Conservation (phyloP, 2,329 filamentous ascomycete genomes). For the Metarhizium robertsii region DNA sequence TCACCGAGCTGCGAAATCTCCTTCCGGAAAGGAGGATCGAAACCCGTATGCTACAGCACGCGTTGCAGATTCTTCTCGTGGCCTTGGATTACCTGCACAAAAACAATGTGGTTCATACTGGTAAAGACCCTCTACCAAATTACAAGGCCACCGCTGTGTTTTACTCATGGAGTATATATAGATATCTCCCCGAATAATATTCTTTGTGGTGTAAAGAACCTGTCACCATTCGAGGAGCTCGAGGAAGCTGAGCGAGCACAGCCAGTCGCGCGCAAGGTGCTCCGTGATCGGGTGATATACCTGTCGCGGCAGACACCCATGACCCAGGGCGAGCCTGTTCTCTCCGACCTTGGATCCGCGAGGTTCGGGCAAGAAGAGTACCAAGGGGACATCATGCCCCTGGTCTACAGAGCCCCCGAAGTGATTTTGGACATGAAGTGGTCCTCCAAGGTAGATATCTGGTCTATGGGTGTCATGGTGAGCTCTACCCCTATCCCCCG, state of each 20-base stretch:
- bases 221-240: background rate
- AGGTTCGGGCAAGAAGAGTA: background rate
- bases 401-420: conserved; percentile 17
- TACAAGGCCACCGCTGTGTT: too few relatives aligned
- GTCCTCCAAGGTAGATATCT: conserved; percentile 15
- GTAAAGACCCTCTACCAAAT: background rate
- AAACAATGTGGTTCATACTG: conserved; percentile 33
- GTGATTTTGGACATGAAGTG: conserved; percentile 13
- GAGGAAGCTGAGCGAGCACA: background rate
- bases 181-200: conserved; percentile 39
- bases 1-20: conserved; percentile 27
- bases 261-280: background rate
- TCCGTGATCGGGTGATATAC: background rate
- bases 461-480: conserved; percentile 14
- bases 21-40: conserved; percentile 29
- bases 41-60: conserved; percentile 20
- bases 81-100: conserved; percentile 36
- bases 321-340: conserved; percentile 1
- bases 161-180: conserved; percentile 4
- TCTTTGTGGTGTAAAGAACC: conserved; percentile 29
- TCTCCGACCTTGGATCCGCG: background rate
- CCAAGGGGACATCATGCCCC: conserved; percentile 12
- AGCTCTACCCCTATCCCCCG: background rate
- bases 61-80: conserved; percentile 30
- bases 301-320: background rate